Base-by-base conservation (phyloP, 2,329 filamentous ascomycete genomes). In the Diaporthe ampelina region DNA sequence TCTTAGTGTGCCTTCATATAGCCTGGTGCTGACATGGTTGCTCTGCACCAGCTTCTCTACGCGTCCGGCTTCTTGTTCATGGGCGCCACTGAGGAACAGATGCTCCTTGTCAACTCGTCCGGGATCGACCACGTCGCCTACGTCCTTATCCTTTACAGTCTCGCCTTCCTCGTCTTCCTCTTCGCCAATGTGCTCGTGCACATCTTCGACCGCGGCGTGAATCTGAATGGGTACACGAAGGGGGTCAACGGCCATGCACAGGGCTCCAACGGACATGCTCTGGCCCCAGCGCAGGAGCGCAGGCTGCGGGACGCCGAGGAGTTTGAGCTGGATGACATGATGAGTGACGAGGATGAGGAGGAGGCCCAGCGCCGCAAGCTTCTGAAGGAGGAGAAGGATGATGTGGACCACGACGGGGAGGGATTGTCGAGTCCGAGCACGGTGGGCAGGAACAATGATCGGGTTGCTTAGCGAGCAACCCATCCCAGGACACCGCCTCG, bases 51-150 rank as follows among this genome's bases (percentile, higher is more conserved):
- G 95, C 89, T 98, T 54, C 90, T 99, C 37, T 97, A 94, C 80
- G 95, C 95, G 8, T 94, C 95, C 4, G 97, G 97, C 1, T 98
- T 98, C 85, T 88, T 99, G 54, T 99, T 99, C 86, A 97, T 98
- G 95, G 94, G 95, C 43, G 96, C 97, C 21, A 98, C 95, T 0
- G 97, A 98, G 82, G 95, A 99, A 85, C 97, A 98, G 84, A 98
- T 98, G 94, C 80, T 87, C 29, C 86, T 98, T 1, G 87, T 98
- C 7, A 88, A 91, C 54, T 86, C 90, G 52, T 93, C 94, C 0
- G 89, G 92, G 74, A 92, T 98, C 79, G 95, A 95, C 35, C 95
- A 97, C 80, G 94, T 98, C 56, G 93, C 95, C 7, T 99, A 98
- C 82, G 91, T 98, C 54, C 88, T 99, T 35, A 95, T 98, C 70